Base-by-base conservation (phyloP, 345 rosid species). In the Draba incana region DNA sequence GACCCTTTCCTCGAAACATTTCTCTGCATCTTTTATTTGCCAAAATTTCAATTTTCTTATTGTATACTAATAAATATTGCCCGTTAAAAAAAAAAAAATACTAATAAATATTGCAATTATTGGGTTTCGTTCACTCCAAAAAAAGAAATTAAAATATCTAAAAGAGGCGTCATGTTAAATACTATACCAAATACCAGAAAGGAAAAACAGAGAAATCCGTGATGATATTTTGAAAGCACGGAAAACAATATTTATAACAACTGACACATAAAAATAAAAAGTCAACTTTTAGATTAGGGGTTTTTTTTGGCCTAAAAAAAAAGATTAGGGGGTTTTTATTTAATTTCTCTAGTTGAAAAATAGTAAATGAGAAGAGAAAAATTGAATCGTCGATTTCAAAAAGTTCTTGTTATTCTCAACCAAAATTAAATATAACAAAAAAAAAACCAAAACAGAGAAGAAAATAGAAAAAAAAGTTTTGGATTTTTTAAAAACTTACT, bases 1-100 rank as follows among this genome's bases (percentile, higher is more conserved):
- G 86, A 72, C 78, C 91, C 93, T 79, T 90, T 93, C 68, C 88
- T 81, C 49, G 97, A 87, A 52, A 84, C 80, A 74, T 69, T 84
- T 81, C 85, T 86, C 89, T 90, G 92, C 84, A 88, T 72, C 83
- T 82, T 79, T 64, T 77, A 28, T 53, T 28, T 38, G 28, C 35
- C 1, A 0, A 4, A 5, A 35, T 47, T 1, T 38, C 15, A 57
- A 8, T 38, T 72, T 15, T 56, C 2, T 56, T 13, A 9, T 46
- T 41, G 6, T 11, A 24, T 31, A 52, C 27, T 27, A 10, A 42
- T 24, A 49, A n/a, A n/a, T n/a, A n/a, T n/a, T n/a, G n/a, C n/a
- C n/a, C n/a, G n/a, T n/a, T n/a, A n/a, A n/a, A n/a, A n/a, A n/a
- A n/a, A n/a, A n/a, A n/a, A n/a, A n/a, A n/a, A n/a, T n/a, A n/a